Evolutionary conservation across 345 rosid genomes (phyloP), one percentile per base, ranked within the genome.

Genomic region (Lagerstroemia speciosa): DNA sequence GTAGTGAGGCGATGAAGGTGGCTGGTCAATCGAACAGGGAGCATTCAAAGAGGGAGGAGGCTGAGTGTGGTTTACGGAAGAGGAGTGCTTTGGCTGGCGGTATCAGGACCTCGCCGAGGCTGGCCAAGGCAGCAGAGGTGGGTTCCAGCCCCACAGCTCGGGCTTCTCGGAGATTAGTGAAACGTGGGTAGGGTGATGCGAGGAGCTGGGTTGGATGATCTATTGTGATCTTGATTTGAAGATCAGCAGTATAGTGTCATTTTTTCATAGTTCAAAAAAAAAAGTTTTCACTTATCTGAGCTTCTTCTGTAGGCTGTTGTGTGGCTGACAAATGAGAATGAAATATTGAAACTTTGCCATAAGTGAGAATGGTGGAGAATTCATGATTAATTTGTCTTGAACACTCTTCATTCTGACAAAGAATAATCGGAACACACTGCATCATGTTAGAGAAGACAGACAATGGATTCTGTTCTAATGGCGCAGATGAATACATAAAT

Each of bases 91-190:
- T 24, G 57, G 73, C 55, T 37, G 70, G 46, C 61, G 63, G 70
- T 48, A 67, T 24, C 16, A 67, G 67, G 76, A 69, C 68, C 37
- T 67, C 76, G 2, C 67, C 76, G 8, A 67, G 71, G 48, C 11
- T 29, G 22, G 60, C 45, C 8, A 58, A 72, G 55, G 58, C 29
- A 31, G 31, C 8, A 5, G 55, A 19, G 29, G 29, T 15, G 31
- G 20, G 55, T 45, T n/a, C 32, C 6, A 3, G 29, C 17, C 36
- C 45, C 31, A 60, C 24, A 37, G 69, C 43, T 9, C 85, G 97
- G 74, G 46, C 78, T 67, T 93, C 98, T 8, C 90, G 88, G 31
- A 90, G 93, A 78, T 71, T 84, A 69, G 81, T 81, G 0, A 88
- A 78, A 67, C 78, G 73, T 57, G 72, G 75, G 20, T 69, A 58